Evolutionary conservation across 192 early-diverging fungal species (phyloP), one percentile per base, ranked within the genome.

Genomic region (Linnemannia elongata): DNA sequence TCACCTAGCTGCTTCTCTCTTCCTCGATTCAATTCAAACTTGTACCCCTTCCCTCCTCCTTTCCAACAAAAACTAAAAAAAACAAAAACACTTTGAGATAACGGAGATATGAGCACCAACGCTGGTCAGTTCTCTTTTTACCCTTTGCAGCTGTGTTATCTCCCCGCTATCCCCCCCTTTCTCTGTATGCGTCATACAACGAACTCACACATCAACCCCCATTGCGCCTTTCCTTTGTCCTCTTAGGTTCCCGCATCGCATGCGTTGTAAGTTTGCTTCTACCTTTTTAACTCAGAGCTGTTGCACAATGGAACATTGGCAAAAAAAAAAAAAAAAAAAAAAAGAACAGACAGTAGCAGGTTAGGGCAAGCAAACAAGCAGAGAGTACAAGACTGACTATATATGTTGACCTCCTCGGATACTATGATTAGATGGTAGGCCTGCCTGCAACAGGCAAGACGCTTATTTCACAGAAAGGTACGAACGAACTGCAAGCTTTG

Each of bases 381-480:
- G 49, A 66, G 13, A 44, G n/a, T 17, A 36, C 60, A 41, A 36
- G 47, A 30, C 22, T 18, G 38, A 24, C 42, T 33, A 22, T 44
- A 30, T 49, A 33, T 52, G 13, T 70, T 66, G 36, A 22, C 45
- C 49, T 20, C 10, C 35, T 60, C 22, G 60, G 30, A 66, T 66
- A 1, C 9, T 66, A 35, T 66, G 69, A 22, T 27, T 91, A 96
- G 92, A 98, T 96, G 95, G 96, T 98, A 30, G 97, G 96, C 39
- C 88, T 97, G 76, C 96, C 96, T 35, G 98, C 98, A 39, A 91
- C 97, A 38, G 98, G 98, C 66, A 99, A 99, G 90, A 99, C 98
- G 12, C 99, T 98, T 87, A 98, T 98, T 68, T 95, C 97, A 22
- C 93, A 96, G 78, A 96, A 96, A 95, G 94, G 95, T 96, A 92